Evolutionary conservation across 768 basidiomycete species (phyloP).

Genomic region (Imleria badia): DNA sequence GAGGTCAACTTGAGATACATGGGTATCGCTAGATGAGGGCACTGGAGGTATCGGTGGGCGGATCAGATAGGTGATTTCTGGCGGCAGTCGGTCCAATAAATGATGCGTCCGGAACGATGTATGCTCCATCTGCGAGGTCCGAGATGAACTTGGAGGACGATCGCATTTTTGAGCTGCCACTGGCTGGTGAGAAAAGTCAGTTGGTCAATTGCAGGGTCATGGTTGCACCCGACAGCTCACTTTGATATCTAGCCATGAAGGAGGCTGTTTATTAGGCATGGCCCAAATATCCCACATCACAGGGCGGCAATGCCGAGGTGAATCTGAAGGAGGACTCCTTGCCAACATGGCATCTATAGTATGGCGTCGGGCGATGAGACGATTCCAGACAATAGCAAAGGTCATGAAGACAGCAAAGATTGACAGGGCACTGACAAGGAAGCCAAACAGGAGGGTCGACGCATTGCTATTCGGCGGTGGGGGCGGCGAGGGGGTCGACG

Average conservation of each 20-base stretch:
- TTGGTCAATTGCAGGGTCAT: not conserved
- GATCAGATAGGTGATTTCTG: conserved; percentile 31
- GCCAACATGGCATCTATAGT: conserved; percentile 25
- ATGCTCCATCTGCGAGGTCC: conserved; percentile 3
- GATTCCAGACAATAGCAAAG: conserved; percentile 32
- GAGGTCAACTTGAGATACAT: conserved; percentile 2
- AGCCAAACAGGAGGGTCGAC: conserved; percentile 32
- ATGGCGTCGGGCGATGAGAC: conserved; percentile 31
- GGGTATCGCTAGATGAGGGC: not conserved
- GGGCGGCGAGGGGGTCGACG: conserved; percentile 3
- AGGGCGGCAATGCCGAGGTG: conserved; percentile 16
- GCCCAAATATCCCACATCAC: conserved; percentile 24
- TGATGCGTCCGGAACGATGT: conserved; percentile 23
- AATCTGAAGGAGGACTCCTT: not conserved
- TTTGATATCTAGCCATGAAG: conserved; percentile 18
- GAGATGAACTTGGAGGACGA: not conserved
- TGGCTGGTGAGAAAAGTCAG: conserved; percentile 17
- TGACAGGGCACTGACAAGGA: conserved; percentile 31
- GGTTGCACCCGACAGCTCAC: conserved; percentile 27
- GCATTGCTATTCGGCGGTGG: conserved; percentile 7
- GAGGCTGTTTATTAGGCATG: conserved; percentile 1
- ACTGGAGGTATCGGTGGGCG: conserved; percentile 11
- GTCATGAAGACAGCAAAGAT: conserved; percentile 33
- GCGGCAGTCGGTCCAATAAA: conserved; percentile 18
- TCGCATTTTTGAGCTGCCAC: conserved; percentile 18